Evolutionary conservation across 2,329 filamentous ascomycete genomes (phyloP), one percentile per base, ranked within the genome.

Genomic region (Fusarium irregulare): DNA sequence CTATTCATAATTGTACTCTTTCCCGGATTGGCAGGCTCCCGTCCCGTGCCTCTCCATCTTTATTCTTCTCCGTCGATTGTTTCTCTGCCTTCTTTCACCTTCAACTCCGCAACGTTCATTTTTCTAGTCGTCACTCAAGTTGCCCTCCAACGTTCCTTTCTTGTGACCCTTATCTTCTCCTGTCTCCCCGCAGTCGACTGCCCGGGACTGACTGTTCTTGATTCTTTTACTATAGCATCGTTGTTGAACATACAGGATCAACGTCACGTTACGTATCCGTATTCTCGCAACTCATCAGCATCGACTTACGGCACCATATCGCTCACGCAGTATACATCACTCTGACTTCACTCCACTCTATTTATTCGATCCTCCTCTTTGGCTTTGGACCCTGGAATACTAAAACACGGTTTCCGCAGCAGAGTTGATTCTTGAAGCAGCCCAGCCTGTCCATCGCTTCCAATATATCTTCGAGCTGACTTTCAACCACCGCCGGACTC

Each of bases 271-370:
- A 53, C 63, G 45, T 28, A 28, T 28, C 27, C 27, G 27, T 25
- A 65, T 54, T 63, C 61, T 47, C 46, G 46, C 57, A 63, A 71
- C 47, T 54, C 49, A 32, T 34, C 57, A 75, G 61, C 50, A 66
- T 66, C 60, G 46, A 72, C 25, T 64, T 72, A 68, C 71, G 49
- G 48, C 67, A 71, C 37, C 66, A 74, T 75, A 71, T 70, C 64
- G 60, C 71, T 72, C 73, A 60, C 54, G 48, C 61, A 75, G 61
- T 70, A 74, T 75, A 50, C 47, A 70, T 73, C 49, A 49, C 34
- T 50, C 57, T 41, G 18, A 47, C 65, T 64, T 44, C 54, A 66
- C 63, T 54, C 41, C 49, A 23, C 23, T 34, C 28, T 21, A 34
- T 34, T 34, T 21, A 34, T 34, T 50, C 28, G 54, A 55, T 56